Base-by-base conservation (phyloP, 495 filamentous ascomycete species). In the Xylaria nigripes region DNA sequence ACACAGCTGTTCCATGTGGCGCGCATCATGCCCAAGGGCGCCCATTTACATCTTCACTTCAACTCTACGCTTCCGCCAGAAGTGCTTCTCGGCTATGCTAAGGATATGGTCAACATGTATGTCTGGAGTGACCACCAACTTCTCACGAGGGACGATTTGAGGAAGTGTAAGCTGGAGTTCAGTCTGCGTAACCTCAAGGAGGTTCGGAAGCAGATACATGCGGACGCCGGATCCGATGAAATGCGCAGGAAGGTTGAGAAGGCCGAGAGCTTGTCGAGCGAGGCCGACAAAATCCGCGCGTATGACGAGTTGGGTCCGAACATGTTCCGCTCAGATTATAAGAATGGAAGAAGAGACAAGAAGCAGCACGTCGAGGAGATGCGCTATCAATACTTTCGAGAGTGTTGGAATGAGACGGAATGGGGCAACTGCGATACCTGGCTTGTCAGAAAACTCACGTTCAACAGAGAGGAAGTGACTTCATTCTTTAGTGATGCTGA, bases 41-140 rank as follows among this genome's bases (percentile, higher is more conserved):
- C 74, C 22, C 78, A 81, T 54, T 68, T 81, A 8, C 78, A 81
- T 61, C 71, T 79, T 29, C 78, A 81, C 56, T 81, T 80, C 64
- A 81, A 81, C 61, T 72, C 78, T 41, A 77, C 75, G 38, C 70
- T 81, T 2, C 65, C 70, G 2, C 74, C 76, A 25, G 48, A 61
- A 6, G 72, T 79, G 22, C 65, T 81, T 25, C 68, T 81, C 42
- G 63, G 68, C 46, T 73, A 76, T 56, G 78, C 77, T 36, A 72
- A 73, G 61, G 61, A 67, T 25, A 75, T 76, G 69, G 45, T 56
- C 2, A 68, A 68, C 55, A 81, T 81, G 78, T 81, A 72, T 48
- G 77, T 80, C 44, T 68, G 67, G 52, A 78, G 75, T 62, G 67
- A 73, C 52, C 56, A 71, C 42, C 69, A 68, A 16, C 51, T 72